Conservation (phyloP, 352 stramenopile species). For the Globisporangium cylindrosporum region DNA sequence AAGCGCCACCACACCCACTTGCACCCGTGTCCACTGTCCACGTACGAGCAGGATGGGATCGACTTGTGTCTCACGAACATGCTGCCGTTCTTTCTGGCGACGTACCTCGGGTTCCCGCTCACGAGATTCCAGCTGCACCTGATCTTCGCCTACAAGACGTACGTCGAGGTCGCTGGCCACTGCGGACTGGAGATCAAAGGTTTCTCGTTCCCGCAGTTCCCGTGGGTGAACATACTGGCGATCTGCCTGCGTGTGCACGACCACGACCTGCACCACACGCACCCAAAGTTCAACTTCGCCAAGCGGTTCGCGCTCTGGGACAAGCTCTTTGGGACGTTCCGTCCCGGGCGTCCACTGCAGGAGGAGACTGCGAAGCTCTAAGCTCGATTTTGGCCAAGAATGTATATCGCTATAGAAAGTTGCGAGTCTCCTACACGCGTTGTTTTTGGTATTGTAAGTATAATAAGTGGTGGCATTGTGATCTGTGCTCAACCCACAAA, state of each 20-base stretch:
- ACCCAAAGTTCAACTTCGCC: conserved; percentile 82
- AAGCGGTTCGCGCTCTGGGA: conserved; percentile 90
- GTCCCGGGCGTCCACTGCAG: conserved; percentile 16
- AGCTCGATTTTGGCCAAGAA: neutral
- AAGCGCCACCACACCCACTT: conserved; percentile 81
- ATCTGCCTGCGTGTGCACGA: conserved; percentile 77
- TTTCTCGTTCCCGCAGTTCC: conserved; percentile 85
- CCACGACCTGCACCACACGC: conserved; percentile 85
- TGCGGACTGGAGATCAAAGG: conserved; percentile 80
- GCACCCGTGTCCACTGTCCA: conserved; percentile 74
- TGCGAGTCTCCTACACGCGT: neutral
- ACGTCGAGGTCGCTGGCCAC: conserved; percentile 86
- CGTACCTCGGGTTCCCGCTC: conserved; percentile 40
- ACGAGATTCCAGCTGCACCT: conserved; percentile 64
- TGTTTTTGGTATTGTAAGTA: neutral
- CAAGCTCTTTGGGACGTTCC: conserved; percentile 81
- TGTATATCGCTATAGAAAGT: neutral
- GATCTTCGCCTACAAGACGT: conserved; percentile 87
- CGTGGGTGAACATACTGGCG: conserved; percentile 45
- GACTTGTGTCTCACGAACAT: conserved; percentile 81
- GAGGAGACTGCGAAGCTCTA: neutral
- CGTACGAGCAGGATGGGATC: conserved; percentile 78
- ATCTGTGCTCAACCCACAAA: neutral
- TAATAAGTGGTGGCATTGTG: neutral
- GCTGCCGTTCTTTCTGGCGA: conserved; percentile 57